Evolutionary conservation across 768 basidiomycete species (phyloP), one percentile per base, ranked within the genome.

Genomic region (Coprinopsis marcescibilis): DNA sequence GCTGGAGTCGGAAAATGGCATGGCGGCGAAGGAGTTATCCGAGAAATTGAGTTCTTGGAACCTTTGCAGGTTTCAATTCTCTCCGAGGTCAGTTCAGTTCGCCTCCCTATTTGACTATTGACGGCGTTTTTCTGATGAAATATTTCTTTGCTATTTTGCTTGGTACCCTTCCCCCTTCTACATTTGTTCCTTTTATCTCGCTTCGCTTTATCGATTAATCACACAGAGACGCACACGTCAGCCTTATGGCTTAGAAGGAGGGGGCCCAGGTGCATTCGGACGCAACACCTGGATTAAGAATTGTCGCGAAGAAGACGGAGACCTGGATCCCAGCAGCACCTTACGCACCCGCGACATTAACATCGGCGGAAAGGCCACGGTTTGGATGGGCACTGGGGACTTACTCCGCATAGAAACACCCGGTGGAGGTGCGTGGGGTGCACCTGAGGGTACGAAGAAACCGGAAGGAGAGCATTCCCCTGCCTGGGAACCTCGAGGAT

Each of bases 351-450:
- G 88, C 17, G 68, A 76, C 26, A 85, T 95, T 56, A 94, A 93
- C 61, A 82, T 96, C 34, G 92, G 92, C 6, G 89, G 90, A 8
- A 93, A 94, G 62, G 88, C 83, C 36, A 86, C 85, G 1, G 75
- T 92, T 40, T 79, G 76, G 69, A 92, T 94, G 85, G 88, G 89
- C 29, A 87, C 89, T 56, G 87, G 90, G 4, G 92, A 96, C 59
- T 70, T 73, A 41, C 60, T 96, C 49, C 55, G 84, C 48, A 80
- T 95, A 40, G 82, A 92, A 66, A 94, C 93, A 0, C 93, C 93
- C 0, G 93, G 93, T 1, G 93, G 85, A 7, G 93, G 93, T 5
- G 93, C 81, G 2, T 95, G 87, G 87, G 92, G 92, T 1, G 59
- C 52, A 13, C 54, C 57, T 8, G 68, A 69, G 45, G 64, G 51